Percentiles rank a stretch among this genome's conserved stretches.
These are phyloP conservation scores for Cladosporium sp. DNA, from an alignment of 2,329 filamentous ascomycete genomes.

Conservation along the genomic window DNA sequence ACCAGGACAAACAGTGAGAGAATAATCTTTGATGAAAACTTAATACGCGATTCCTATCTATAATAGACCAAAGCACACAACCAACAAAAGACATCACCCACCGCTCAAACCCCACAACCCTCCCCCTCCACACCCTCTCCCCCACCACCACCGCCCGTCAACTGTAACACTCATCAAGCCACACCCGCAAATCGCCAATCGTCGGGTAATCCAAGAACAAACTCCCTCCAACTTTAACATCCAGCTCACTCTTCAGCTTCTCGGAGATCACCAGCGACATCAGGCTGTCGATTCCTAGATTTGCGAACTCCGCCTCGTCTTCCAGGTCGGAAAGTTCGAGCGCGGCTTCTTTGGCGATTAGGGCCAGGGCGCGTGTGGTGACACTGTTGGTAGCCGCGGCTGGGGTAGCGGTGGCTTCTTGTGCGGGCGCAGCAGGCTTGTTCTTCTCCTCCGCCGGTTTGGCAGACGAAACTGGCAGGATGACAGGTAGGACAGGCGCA, in stretches of 20 bases:
- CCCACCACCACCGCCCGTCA: background rate
- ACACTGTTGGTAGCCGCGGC: slow-evolving; percentile 37
- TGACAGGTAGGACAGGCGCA: background rate
- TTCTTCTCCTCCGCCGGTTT: background rate
- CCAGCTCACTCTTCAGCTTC: slow-evolving; percentile 37
- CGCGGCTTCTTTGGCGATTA: slow-evolving; percentile 35
- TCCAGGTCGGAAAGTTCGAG: slow-evolving; percentile 22
- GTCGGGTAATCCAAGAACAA: slow-evolving; percentile 33
- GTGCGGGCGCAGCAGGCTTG: background rate
- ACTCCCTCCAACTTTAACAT: slow-evolving; percentile 30
- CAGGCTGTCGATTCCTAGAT: slow-evolving; percentile 41
- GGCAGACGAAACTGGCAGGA: background rate
- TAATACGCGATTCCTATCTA: too few relatives aligned
- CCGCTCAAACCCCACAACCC: background rate
- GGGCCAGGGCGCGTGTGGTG: slow-evolving; percentile 24
- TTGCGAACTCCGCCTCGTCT: slow-evolving; percentile 31
- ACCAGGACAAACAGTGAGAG: too few relatives aligned
- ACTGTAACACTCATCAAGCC: slow-evolving; percentile 21
- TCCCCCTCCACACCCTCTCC: background rate
- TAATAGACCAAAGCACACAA: too few relatives aligned
- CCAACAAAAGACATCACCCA: too few relatives aligned
- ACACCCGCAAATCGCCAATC: slow-evolving; percentile 23
- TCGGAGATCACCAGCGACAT: slow-evolving; percentile 39
- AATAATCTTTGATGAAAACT: too few relatives aligned
- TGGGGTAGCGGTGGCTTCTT: background rate